Percentiles rank a stretch among this genome's conserved stretches.
phyloP scores from a whole-genome alignment of 1,284 basidiomycete species.

The Trametes versicolor region DNA sequence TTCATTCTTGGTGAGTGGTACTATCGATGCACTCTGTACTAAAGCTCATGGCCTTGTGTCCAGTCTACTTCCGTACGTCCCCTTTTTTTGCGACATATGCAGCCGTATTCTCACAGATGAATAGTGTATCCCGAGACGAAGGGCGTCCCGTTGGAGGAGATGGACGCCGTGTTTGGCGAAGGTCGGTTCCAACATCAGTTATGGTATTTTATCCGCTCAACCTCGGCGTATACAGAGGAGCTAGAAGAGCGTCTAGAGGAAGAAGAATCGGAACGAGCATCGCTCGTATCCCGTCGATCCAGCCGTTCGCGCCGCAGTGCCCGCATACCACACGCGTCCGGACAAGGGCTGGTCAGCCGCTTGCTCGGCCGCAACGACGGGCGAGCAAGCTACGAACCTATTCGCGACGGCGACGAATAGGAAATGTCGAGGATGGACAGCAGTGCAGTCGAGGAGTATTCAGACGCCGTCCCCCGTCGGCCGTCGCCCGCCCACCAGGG shows the following conservation, averaged over 20 bases:
- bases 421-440: constrained; percentile 71
- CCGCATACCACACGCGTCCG: constrained; percentile 33
- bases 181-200: constrained; percentile 50
- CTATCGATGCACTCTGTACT: background rate
- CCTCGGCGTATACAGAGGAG: constrained; percentile 51
- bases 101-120: constrained; percentile 27
- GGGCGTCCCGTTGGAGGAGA: constrained; percentile 83
- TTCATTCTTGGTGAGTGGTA: constrained; percentile 75
- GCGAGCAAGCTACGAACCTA: constrained; percentile 62
- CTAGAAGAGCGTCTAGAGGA: constrained; percentile 75
- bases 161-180: constrained; percentile 87
- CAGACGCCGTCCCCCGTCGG: constrained; percentile 30
- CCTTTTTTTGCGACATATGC: constrained; percentile 5
- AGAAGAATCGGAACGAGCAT: constrained; percentile 72
- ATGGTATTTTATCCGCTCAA: constrained; percentile 24
- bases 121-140: constrained; percentile 86
- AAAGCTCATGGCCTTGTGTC: constrained; percentile 31
- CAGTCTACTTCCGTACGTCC: constrained; percentile 78
- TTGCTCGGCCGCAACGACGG: constrained; percentile 58
- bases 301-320: constrained; percentile 48
- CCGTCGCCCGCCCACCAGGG: constrained; percentile 27
- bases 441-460: constrained; percentile 42
- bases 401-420: constrained; percentile 66
- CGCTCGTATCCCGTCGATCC: constrained; percentile 57
- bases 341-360: constrained; percentile 58